Evolutionary conservation across 768 basidiomycete genomes (phyloP).

Genomic region (Serendipita vermifera): DNA sequence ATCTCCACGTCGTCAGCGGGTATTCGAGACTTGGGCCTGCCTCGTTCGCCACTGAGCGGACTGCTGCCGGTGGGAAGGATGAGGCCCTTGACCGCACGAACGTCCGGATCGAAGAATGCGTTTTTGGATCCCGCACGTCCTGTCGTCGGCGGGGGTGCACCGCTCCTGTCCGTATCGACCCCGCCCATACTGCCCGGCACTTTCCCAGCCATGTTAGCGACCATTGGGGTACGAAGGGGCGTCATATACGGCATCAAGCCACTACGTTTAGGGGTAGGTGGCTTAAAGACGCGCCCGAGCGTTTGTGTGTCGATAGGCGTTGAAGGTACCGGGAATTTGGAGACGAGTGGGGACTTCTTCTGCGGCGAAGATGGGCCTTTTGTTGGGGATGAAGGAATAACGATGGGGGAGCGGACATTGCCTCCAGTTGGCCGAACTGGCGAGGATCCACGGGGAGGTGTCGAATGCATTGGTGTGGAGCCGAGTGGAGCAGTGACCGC

Average conservation of each 20-base stretch:
- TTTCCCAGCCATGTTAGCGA: not conserved
- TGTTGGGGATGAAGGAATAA: no score
- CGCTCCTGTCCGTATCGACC: not conserved
- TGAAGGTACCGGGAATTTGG: not conserved
- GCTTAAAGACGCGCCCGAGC: not conserved
- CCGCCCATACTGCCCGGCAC: not conserved
- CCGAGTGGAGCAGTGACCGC: not conserved
- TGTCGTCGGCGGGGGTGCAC: not conserved
- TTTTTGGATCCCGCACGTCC: not conserved
- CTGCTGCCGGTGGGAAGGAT: not conserved
- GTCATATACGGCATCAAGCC: not conserved
- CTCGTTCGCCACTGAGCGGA: no score
- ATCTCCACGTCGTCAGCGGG: not conserved
- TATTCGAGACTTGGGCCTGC: not conserved
- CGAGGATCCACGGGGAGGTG: no score
- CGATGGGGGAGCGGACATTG: no score
- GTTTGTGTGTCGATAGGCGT: not conserved
- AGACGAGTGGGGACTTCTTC: not conserved
- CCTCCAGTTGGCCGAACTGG: no score
- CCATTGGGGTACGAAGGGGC: not conserved
- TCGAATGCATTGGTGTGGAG: not conserved
- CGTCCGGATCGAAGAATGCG: conserved; percentile 1
- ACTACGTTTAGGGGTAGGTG: not conserved
- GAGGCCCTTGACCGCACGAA: not conserved
- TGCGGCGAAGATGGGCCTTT: not conserved